phyloP scores from a whole-genome alignment of 352 stramenopile species.

The Pythium sp. region DNA sequence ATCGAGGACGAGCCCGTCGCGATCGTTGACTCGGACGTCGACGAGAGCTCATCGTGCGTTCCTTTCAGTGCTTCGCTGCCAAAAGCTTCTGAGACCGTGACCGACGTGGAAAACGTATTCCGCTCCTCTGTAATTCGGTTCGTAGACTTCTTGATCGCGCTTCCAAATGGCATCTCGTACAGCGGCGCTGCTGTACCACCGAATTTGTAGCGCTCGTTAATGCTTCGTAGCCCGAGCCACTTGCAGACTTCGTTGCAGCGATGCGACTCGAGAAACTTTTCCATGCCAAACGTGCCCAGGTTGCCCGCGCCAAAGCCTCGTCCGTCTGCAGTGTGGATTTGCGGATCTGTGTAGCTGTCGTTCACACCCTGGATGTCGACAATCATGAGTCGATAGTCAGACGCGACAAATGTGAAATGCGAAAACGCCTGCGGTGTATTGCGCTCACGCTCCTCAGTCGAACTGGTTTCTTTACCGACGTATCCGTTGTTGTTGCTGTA shows the following conservation, averaged over 20 bases:
- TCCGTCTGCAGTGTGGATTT: constrained; percentile 81
- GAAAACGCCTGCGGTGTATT: constrained; percentile 85
- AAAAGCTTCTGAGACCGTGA: constrained; percentile 79
- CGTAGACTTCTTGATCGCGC: constrained; percentile 81
- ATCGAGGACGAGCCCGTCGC: constrained; percentile 35
- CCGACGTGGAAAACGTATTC: constrained; percentile 77
- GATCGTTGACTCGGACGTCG: constrained; percentile 20
- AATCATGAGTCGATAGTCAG: constrained; percentile 83
- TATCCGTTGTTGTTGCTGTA: constrained; percentile 88
- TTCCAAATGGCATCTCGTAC: constrained; percentile 79
- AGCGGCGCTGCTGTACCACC: constrained; percentile 71
- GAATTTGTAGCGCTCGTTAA: constrained; percentile 76
- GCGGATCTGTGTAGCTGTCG: constrained; percentile 81
- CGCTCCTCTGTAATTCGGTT: constrained; percentile 78
- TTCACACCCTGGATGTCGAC: constrained; percentile 86
- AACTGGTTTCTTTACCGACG: constrained; percentile 74
- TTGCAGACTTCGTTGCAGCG: constrained; percentile 85
- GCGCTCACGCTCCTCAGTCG: constrained; percentile 76
- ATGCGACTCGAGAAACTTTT: constrained; percentile 86
- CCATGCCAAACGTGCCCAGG: constrained; percentile 80
- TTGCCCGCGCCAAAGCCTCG: constrained; percentile 83
- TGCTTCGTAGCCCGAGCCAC: constrained; percentile 72
- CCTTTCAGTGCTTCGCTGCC: constrained; percentile 26
- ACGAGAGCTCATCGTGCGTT: constrained; percentile 19
- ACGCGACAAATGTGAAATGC: constrained; percentile 83